Percentiles rank a stretch among this genome's conserved stretches.
These are phyloP conservation scores for Angophora floribunda DNA, from an alignment of 345 rosid species.

Conservation along the genomic window DNA sequence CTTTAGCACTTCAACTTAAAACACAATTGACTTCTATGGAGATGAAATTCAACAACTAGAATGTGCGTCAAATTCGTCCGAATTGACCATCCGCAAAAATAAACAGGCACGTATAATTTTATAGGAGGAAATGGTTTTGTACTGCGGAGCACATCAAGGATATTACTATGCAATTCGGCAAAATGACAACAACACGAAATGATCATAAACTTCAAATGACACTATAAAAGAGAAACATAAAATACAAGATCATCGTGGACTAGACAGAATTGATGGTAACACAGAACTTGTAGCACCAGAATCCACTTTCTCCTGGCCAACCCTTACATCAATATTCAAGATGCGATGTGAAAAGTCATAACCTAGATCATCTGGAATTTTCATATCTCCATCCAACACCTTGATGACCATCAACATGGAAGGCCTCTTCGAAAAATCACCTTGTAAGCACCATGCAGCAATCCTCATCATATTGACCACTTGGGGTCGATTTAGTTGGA, in stretches of 20 bases:
- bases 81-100: not conserved
- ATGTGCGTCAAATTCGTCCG: not conserved
- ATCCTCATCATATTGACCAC: slow-evolving; percentile 2
- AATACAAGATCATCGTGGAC: not conserved
- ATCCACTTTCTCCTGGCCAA: not conserved
- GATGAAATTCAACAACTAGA: not conserved
- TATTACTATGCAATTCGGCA: not conserved
- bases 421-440: slow-evolving; percentile 14
- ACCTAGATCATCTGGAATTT: not conserved
- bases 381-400: slow-evolving; percentile 11
- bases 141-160: not conserved
- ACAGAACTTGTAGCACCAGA: not conserved
- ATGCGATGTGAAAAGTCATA: not conserved
- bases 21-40: not conserved
- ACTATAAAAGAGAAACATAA: not conserved
- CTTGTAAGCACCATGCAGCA: slow-evolving; percentile 20
- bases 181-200: not conserved
- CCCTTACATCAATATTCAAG: not conserved
- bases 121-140: not conserved
- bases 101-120: no score
- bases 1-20: no score
- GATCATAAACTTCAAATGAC: no score
- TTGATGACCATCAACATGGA: slow-evolving; percentile 17
- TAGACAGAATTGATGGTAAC: not conserved
- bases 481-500: not conserved